Evolutionary conservation across 768 basidiomycete species (phyloP), one percentile per base, ranked within the genome.

Genomic region (Panellus pusillus): DNA sequence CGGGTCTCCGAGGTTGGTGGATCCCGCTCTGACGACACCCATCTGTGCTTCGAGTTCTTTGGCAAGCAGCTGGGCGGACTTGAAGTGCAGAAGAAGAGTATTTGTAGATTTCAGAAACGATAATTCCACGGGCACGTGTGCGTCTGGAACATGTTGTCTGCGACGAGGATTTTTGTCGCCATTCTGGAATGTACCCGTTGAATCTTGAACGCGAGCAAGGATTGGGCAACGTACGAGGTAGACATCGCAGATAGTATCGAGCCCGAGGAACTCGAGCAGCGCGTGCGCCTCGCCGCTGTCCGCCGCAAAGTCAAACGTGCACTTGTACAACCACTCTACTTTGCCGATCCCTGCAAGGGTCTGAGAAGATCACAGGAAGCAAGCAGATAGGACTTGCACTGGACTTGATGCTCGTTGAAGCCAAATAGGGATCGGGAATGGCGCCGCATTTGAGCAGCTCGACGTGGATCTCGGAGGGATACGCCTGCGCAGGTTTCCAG

Each of bases 1-100:
- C 0, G 88, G 80, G 67, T 93, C 89, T 9, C 93, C 93, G 3
- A 85, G 71, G 61, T 84, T 84, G 4, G 75, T 76, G 0, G 82
- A 85, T 14, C 83, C 83, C 9, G 82, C 82, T 4, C 81, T 69
- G 5, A 82, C 79, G 24, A 69, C 71, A 0, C 82, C 82, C 59
- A 75, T 77, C 41, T 72, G 65, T 1, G 65, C 65, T 63, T 83
- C 82, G 50, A 79, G 71, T 8, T 62, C 67, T 52, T 79, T 80
- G 2, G 81, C 82, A 13, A 75, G 63, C 1, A 66, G 63, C 47
- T 77, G 77, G 2, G 83, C 80, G 0, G 81, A 79, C 43, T 77
- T 76, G 70, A 85, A 85, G 63, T 83, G 81, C 14, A 84, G 71
- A 15, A 84, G 67, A 0, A 84, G 68, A 0, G 62, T 69, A 51